Conservation (phyloP, 805 yeast species). For the Candida peoriensis region DNA sequence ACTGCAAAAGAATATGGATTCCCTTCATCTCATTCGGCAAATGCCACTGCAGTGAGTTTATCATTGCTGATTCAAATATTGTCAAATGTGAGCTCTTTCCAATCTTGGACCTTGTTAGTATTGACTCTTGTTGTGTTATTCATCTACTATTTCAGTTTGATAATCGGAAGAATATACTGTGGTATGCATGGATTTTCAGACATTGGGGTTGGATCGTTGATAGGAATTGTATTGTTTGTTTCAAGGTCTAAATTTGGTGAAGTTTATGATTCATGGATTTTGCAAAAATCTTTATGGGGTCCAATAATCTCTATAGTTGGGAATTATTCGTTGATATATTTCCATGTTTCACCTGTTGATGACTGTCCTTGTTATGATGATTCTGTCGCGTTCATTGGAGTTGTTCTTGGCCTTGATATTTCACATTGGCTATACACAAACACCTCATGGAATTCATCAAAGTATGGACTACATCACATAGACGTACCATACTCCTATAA, state of each 20-base stretch:
- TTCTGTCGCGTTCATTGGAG: slow-evolving; percentile 89
- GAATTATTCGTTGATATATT: slow-evolving; percentile 49
- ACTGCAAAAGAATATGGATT: slow-evolving; percentile 93
- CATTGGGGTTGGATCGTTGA: slow-evolving; percentile 53
- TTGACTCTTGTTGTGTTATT: slow-evolving; percentile 18
- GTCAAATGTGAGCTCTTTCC: slow-evolving; percentile 7
- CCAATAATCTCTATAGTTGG: slow-evolving; percentile 34
- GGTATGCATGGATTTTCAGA: slow-evolving; percentile 97
- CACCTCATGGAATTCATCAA: slow-evolving; percentile 9
- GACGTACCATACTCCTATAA: slow-evolving; percentile 37
- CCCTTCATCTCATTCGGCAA: slow-evolving; percentile 92
- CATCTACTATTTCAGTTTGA: slow-evolving; percentile 58
- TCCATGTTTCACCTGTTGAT: slow-evolving; percentile 82
- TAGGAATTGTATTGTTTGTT: slow-evolving; percentile 55
- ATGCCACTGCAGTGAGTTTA: slow-evolving; percentile 78
- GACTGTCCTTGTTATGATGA: slow-evolving; percentile 97
- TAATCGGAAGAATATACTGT: slow-evolving; percentile 82
- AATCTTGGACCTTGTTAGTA: slow-evolving; percentile 5
- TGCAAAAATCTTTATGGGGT: slow-evolving; percentile 24
- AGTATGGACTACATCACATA: slow-evolving; percentile 21
- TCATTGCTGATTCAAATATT: slow-evolving; percentile 31
- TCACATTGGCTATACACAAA: slow-evolving; percentile 24
- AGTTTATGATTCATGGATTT: slow-evolving; percentile 42
- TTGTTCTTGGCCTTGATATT: slow-evolving; percentile 69
- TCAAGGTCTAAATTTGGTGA: slow-evolving; percentile 38